Evolutionary conservation across 2,329 filamentous ascomycete species (phyloP).

Genomic region (Biscogniauxia marginata): DNA sequence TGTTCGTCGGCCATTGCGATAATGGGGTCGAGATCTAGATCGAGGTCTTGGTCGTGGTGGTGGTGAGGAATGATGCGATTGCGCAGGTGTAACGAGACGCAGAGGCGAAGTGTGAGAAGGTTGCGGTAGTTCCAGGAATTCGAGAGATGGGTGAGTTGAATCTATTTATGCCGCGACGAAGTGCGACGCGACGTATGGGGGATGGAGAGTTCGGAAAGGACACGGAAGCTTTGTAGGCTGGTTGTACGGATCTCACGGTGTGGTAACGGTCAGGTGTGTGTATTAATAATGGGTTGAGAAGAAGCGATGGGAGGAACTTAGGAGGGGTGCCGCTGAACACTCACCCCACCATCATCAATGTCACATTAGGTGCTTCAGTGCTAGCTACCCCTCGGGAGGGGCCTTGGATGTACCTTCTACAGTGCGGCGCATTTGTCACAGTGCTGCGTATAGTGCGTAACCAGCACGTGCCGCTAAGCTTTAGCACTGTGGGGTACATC

Average conservation of each 20-base stretch:
- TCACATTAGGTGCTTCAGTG: background rate
- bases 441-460: slow-evolving; percentile 1
- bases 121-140: too few relatives aligned
- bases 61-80: too few relatives aligned
- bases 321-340: background rate
- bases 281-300: slow-evolving; percentile 20
- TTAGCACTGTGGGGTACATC: slow-evolving; percentile 10
- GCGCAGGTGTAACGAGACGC: too few relatives aligned
- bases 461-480: background rate
- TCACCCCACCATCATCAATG: background rate
- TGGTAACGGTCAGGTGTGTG: slow-evolving; percentile 1
- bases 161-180: too few relatives aligned
- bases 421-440: slow-evolving; percentile 24
- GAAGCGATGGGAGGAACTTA: too few relatives aligned
- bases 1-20: slow-evolving; percentile 72
- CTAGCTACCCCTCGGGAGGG: slow-evolving; percentile 2
- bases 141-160: too few relatives aligned
- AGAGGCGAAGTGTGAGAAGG: too few relatives aligned
- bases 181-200: too few relatives aligned
- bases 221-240: too few relatives aligned
- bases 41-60: background rate
- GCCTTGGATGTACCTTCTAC: slow-evolving; percentile 14
- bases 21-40: slow-evolving; percentile 4
- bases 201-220: too few relatives aligned
- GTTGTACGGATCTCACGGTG: slow-evolving; percentile 4